Evolutionary conservation across 2,329 filamentous ascomycete genomes (phyloP).

Genomic region (Didymella pomorum): DNA sequence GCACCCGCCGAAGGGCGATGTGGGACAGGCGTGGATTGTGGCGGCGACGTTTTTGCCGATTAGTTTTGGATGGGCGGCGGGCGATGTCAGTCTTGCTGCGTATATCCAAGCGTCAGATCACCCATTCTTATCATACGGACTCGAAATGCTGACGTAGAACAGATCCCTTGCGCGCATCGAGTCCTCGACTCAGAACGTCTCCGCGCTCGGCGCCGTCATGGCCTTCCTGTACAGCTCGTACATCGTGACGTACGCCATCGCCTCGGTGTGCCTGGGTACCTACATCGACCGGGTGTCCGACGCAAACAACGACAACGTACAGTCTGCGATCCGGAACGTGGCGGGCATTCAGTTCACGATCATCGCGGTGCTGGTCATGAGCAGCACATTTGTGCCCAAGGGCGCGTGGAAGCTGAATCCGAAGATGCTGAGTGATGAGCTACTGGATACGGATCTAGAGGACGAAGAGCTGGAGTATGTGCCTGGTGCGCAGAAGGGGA

Average conservation of each 20-base stretch:
- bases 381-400: constrained; percentile 57
- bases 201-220: constrained; percentile 61
- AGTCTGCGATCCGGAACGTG: constrained; percentile 54
- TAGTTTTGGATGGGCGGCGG: constrained; percentile 60
- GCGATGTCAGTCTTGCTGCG: constrained; percentile 60
- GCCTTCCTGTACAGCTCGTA: constrained; percentile 61
- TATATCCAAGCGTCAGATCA: constrained; percentile 56
- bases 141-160: too few relatives aligned
- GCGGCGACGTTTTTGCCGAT: constrained; percentile 57
- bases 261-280: constrained; percentile 55
- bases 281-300: constrained; percentile 57
- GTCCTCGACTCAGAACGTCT: constrained; percentile 55
- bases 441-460: constrained; percentile 46
- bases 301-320: constrained; percentile 49
- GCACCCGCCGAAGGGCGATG: constrained; percentile 52
- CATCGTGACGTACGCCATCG: constrained; percentile 58
- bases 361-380: constrained; percentile 53
- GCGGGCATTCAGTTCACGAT: constrained; percentile 60
- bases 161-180: constrained; percentile 56
- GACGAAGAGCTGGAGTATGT: constrained; percentile 39
- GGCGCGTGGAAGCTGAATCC: constrained; percentile 57
- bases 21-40: constrained; percentile 57
- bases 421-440: constrained; percentile 52
- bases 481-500: constrained; percentile 29
- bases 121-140: too few relatives aligned